Evolutionary conservation across 768 basidiomycete genomes (phyloP).

Genomic region (Naganishia vaughanmartiniae): DNA sequence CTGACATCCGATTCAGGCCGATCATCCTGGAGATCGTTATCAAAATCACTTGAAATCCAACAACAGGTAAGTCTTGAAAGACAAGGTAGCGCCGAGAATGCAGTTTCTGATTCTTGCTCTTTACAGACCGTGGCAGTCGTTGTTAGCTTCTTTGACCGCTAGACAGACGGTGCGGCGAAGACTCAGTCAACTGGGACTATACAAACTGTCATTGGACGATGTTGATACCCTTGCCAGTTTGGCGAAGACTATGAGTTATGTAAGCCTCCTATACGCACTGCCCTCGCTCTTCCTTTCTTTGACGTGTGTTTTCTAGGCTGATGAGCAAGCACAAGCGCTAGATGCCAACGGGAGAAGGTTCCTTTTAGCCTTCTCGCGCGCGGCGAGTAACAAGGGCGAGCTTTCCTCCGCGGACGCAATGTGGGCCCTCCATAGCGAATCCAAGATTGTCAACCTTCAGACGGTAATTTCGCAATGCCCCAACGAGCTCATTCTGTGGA

Average conservation of each 20-base stretch:
- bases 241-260: constrained; percentile 5
- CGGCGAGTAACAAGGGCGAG: background rate
- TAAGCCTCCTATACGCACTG: background rate
- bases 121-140: constrained; percentile 1
- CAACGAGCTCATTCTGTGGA: constrained; percentile 15
- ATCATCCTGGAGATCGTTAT: background rate
- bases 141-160: background rate
- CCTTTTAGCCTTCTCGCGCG: background rate
- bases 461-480: constrained; percentile 6
- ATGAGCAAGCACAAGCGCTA: constrained; percentile 21
- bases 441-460: constrained; percentile 9
- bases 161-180: background rate
- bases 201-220: constrained; percentile 5
- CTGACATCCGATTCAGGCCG: background rate
- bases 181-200: background rate
- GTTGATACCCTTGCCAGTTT: constrained; percentile 10
- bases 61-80: background rate
- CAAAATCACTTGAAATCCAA: background rate
- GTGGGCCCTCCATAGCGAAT: constrained; percentile 18
- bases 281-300: background rate
- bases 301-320: background rate
- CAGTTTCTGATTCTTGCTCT: background rate
- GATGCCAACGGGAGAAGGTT: constrained; percentile 22
- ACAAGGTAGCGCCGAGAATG: background rate
- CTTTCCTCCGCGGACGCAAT: constrained; percentile 4